phyloP scores from a whole-genome alignment of 2,329 filamentous ascomycete species.

The Rachicladosporium sp. region DNA sequence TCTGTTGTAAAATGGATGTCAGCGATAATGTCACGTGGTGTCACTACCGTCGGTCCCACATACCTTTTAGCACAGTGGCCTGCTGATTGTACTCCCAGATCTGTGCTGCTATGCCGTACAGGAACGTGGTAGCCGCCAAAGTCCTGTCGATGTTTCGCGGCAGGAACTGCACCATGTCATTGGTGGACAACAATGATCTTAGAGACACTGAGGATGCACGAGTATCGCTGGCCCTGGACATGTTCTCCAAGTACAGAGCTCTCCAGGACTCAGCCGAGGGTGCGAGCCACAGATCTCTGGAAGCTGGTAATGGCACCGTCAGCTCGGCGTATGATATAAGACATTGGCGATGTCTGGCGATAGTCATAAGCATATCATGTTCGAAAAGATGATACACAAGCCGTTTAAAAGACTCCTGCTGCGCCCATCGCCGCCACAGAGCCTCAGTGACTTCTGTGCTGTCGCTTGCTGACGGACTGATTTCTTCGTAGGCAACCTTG shows the following conservation, averaged over 20 bases:
- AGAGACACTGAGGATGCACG: not conserved
- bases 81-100: constrained; percentile 12
- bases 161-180: constrained; percentile 5
- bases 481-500: constrained; percentile 7
- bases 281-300: constrained; percentile 10
- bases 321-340: constrained; percentile 13
- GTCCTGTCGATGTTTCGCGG: constrained; percentile 6
- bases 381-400: constrained; percentile 13
- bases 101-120: constrained; percentile 11
- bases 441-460: constrained; percentile 2
- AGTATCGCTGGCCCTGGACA: constrained; percentile 1
- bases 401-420: constrained; percentile 11
- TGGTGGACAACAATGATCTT: constrained; percentile 6
- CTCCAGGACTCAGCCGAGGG: constrained; percentile 10
- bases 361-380: constrained; percentile 11
- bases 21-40: too few species aligned
- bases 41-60: too few species aligned
- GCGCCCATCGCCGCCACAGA: constrained; percentile 9
- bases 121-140: constrained; percentile 6
- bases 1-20: not conserved
- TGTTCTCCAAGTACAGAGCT: constrained; percentile 1
- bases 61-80: constrained; percentile 1
- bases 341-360: constrained; percentile 11
- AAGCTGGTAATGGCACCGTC: constrained; percentile 9
- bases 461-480: constrained; percentile 4